Base-by-base conservation (phyloP, 176 grass and related monocot genomes). In the Triticum urartu region DNA sequence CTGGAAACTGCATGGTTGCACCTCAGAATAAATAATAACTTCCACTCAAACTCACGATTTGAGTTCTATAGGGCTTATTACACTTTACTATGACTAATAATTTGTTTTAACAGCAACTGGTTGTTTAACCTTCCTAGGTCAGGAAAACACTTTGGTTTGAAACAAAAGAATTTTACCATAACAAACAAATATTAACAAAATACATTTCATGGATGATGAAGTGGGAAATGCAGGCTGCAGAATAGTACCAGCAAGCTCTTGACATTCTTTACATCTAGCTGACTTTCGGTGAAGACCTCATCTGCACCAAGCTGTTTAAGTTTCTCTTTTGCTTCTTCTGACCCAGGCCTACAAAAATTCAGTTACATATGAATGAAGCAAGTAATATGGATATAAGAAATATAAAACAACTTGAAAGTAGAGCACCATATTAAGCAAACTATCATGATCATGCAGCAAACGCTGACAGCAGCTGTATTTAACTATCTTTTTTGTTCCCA, bases 301-400 rank as follows among this genome's bases (percentile, higher is more conserved):
- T 93, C 91, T 71, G 93, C 95, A 81, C 95, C 95, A 86, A 98
- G 89, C 36, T 88, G 89, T 80, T 91, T 91, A 79, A 97, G 92
- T 84, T 88, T 91, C 79, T 85, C 73, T 90, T 92, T 91, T 77
- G 83, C 90, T 81, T 94, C 90, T 75, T 92, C 91, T 68, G 95
- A 93, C 40, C 91, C 95, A 72, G 87, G 81, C 68, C 95, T 98
- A 73, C 42, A 87, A 33, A 9, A 75, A 64, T 81, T 66, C 10
- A 71, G 63, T 30, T 64, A 72, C 14, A 22, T 12, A 42, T 9
- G 47, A 80, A 24, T 33, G 9, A 43, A 75, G 20, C 30, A 61
- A 21, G 8, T 63, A 50, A 77, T 10, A 48, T 21, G 39, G 6
- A 11, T 6, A 13, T 6, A 13, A 75, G 32, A 78, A 61, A 60